Base-by-base conservation (phyloP, 768 basidiomycete species). In the Phallus indusiatus region DNA sequence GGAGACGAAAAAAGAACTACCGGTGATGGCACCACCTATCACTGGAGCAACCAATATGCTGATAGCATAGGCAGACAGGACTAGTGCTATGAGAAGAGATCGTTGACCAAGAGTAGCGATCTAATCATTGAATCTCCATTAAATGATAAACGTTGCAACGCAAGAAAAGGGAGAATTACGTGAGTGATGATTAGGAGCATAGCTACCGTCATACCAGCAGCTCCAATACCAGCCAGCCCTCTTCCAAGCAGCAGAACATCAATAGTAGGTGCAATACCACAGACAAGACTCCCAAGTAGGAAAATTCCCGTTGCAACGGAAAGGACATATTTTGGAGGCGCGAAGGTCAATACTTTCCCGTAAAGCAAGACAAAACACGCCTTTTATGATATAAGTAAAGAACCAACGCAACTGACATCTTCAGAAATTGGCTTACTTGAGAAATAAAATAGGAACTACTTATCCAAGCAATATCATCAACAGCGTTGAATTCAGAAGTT, bases 321-420 rank as follows among this genome's bases (percentile, higher is more conserved):
- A 36, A 63, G 69, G 16, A 70, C 69, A 53, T 52, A 65, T 60
- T 74, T 74, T 5, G 70, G 69, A 3, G 70, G 62, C 34, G 61
- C 63, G 53, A 73, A 66, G 10, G 64, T 66, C 9, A 72, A 58
- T 16, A 71, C 18, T 48, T 70, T 70, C 20, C 71, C 73, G 57
- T 62, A 66, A 33, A 65, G 56, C 50, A 71, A 63, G 37, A 72
- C 50, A 56, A 69, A 65, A 47, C 65, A 63, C 17, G 64, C 62
- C 22, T 64, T 65, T 17, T 68, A 64, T 18, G 66, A 60, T 28
- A 28, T 53, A n/a, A n/a, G n/a, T 53, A 28, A n/a, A 2, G 17
- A 24, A 7, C 17, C 65, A 66, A 10, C 4, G 42, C 9, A 11
- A 10, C 42, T 4, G 12, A 42, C n/a, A 12, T 42, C 9, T 14